Percentiles rank a stretch among this genome's conserved stretches.
Conservation (phyloP, 176 grass and related monocot species). For the Saccharum spontaneum region DNA sequence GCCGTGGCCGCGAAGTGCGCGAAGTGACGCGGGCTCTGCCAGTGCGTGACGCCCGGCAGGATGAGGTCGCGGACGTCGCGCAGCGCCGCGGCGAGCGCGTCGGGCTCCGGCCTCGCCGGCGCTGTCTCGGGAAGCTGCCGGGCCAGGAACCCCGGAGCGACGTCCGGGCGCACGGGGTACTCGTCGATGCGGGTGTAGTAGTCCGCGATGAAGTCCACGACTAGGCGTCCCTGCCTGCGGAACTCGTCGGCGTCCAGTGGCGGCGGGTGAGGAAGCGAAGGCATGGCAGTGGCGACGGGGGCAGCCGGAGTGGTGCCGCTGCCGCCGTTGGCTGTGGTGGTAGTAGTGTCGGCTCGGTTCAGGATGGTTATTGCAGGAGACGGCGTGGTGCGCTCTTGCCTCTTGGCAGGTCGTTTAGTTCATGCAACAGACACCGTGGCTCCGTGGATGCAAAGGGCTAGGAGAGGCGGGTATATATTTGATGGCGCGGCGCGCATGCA, state of each 20-base stretch:
- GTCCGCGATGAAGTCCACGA: slow-evolving; percentile 61
- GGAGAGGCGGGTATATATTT: background rate
- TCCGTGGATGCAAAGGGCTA: background rate
- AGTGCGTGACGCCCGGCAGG: slow-evolving; percentile 41
- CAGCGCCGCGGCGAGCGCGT: slow-evolving; percentile 26
- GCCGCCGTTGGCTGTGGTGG: background rate
- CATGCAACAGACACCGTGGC: background rate
- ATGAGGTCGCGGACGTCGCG: slow-evolving; percentile 27
- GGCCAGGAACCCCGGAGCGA: slow-evolving; percentile 37
- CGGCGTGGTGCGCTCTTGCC: background rate
- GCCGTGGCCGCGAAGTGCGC: slow-evolving; percentile 40
- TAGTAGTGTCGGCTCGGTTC: background rate
- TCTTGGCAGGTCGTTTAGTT: background rate
- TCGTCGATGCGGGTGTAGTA: slow-evolving; percentile 46
- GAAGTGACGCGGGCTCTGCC: slow-evolving; percentile 48
- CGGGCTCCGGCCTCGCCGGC: slow-evolving; percentile 16
- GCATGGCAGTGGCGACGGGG: background rate
- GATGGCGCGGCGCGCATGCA: background rate
- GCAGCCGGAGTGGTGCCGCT: background rate
- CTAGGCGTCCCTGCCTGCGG: slow-evolving; percentile 25
- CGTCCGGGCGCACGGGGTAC: slow-evolving; percentile 42
- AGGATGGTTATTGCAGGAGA: background rate
- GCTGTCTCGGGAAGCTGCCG: slow-evolving; percentile 21
- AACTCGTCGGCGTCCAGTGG: slow-evolving; percentile 43
- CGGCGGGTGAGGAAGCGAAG: background rate